Conservation (phyloP, 2,329 filamentous ascomycete genomes). For the Colletotrichum tofieldiae region DNA sequence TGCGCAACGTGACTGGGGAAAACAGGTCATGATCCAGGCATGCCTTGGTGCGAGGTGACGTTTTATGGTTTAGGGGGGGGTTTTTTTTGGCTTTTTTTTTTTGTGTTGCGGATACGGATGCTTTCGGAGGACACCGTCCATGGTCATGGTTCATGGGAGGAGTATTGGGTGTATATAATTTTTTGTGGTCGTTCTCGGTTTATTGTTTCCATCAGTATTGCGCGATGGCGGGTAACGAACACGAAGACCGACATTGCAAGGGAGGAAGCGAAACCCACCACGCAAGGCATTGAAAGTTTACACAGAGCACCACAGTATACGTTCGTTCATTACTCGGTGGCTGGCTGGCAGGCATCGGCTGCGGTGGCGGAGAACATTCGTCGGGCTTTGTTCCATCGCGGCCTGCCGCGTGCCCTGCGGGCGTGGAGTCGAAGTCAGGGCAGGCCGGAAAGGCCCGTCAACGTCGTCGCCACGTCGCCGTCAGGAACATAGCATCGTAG, state of each 20-base stretch:
- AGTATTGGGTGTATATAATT: no score
- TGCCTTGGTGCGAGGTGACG: background rate
- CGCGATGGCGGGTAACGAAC: constrained; percentile 6
- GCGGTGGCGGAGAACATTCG: background rate
- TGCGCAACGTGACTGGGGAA: background rate
- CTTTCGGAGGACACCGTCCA: background rate
- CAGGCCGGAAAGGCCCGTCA: background rate
- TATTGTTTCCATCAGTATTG: no score
- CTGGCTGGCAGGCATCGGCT: background rate
- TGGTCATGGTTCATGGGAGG: no score
- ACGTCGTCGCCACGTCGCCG: no score
- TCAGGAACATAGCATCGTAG: no score
- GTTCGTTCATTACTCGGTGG: background rate
- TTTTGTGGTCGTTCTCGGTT: no score
- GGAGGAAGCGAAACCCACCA: background rate
- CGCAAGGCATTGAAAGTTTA: background rate
- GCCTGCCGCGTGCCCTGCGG: background rate
- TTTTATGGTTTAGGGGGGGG: no score
- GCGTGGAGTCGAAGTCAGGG: background rate
- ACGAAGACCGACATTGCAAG: constrained; percentile 7
- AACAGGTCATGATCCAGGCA: background rate
- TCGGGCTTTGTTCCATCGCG: background rate
- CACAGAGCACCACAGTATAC: background rate
- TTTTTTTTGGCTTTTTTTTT: no score
- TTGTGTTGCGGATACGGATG: background rate